Percentiles rank a stretch among this genome's conserved stretches.
Conservation (phyloP, 495 filamentous ascomycete genomes). For the Penicillium riverlandense region DNA sequence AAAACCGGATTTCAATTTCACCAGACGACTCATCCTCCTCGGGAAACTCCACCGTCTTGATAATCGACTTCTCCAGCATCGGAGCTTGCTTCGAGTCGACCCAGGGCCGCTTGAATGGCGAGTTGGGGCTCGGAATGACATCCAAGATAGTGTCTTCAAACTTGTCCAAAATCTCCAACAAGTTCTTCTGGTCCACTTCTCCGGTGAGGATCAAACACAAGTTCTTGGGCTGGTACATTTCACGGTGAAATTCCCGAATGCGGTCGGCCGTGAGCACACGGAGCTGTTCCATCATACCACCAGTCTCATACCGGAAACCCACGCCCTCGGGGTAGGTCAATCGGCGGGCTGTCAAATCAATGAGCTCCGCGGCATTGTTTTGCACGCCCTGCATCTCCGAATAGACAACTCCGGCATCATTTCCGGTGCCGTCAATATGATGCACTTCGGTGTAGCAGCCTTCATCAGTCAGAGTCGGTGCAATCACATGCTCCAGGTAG, state of each 20-base stretch:
- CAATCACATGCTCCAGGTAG: conserved; percentile 90
- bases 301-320: conserved; percentile 94
- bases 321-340: conserved; percentile 82
- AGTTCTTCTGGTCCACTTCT: conserved; percentile 74
- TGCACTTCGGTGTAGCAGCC: conserved; percentile 94
- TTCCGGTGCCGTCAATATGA: conserved; percentile 84
- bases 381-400: conserved; percentile 98
- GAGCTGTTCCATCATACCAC: conserved; percentile 90
- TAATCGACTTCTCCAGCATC: conserved; percentile 55
- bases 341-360: conserved; percentile 69
- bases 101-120: conserved; percentile 85
- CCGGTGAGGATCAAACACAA: conserved; percentile 84
- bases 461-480: conserved; percentile 86
- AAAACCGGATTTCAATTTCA: conserved; percentile 73
- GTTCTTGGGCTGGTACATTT: conserved; percentile 99
- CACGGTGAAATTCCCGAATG: conserved; percentile 85
- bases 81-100: conserved; percentile 76
- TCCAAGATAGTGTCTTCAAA: conserved; percentile 85
- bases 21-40: conserved; percentile 93
- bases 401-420: conserved; percentile 97
- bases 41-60: conserved; percentile 82
- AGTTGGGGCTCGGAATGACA: conserved; percentile 64
- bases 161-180: conserved; percentile 71
- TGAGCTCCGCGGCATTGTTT: conserved; percentile 73
- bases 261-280: conserved; percentile 78